Percentiles rank a stretch among this genome's conserved stretches.
phyloP scores from a whole-genome alignment of 176 grass and related monocot species.

The Leersia perrieri region DNA sequence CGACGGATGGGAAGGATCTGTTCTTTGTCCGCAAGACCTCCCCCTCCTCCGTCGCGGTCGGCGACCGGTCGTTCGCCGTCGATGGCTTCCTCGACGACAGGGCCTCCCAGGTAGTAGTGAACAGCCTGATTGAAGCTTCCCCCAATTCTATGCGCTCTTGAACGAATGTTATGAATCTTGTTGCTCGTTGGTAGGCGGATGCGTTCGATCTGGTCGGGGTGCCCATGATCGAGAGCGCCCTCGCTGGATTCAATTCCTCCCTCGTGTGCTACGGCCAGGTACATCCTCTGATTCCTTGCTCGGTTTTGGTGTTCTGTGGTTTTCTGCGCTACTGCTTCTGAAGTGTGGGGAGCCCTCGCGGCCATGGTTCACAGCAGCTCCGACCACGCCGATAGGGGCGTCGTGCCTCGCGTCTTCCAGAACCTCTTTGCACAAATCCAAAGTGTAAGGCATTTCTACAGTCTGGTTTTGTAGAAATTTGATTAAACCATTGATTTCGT shows the following conservation, averaged over 20 bases:
- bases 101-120: slow-evolving; percentile 77
- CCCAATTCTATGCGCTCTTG: background rate
- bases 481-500: background rate
- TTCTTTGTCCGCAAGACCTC: slow-evolving; percentile 53
- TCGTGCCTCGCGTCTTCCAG: slow-evolving; percentile 84
- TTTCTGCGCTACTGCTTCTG: slow-evolving; percentile 2
- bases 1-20: slow-evolving; percentile 44
- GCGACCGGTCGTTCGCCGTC: slow-evolving; percentile 54
- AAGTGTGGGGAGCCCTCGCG: too few relatives aligned
- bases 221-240: slow-evolving; percentile 66
- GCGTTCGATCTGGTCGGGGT: slow-evolving; percentile 64
- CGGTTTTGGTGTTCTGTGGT: background rate
- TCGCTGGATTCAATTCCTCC: slow-evolving; percentile 88
- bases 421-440: slow-evolving; percentile 72
- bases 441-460: slow-evolving; percentile 30
- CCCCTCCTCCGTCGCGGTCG: slow-evolving; percentile 49
- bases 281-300: background rate
- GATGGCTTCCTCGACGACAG: slow-evolving; percentile 75
- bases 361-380: slow-evolving; percentile 53
- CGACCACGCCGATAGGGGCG: slow-evolving; percentile 38
- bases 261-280: slow-evolving; percentile 94
- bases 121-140: too few relatives aligned
- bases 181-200: slow-evolving; percentile 54
- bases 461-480: background rate
- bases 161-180: slow-evolving; percentile 3